Evolutionary conservation across 192 early-diverging fungal species (phyloP).

Genomic region (Umbelopsis vinacea): DNA sequence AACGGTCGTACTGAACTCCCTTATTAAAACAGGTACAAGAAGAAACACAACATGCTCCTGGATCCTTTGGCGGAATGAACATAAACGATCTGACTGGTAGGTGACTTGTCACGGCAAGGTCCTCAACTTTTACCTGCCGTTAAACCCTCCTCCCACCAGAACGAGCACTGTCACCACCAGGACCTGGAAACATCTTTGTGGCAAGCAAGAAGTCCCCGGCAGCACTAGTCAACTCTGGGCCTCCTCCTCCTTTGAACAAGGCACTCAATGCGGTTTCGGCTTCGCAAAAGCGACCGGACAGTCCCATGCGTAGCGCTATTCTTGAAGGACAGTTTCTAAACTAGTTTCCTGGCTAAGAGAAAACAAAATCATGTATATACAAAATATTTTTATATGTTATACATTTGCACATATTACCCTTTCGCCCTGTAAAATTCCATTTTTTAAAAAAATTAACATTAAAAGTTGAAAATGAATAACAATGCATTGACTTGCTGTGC

Average conservation of each 20-base stretch:
- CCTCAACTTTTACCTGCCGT: not conserved
- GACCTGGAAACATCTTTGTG: not conserved
- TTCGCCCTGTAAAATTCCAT: not conserved
- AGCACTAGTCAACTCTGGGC: not conserved
- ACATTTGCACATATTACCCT: too few species aligned
- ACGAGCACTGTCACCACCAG: slow-evolving; percentile 5
- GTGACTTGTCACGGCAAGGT: not conserved
- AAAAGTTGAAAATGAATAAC: too few species aligned
- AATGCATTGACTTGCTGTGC: too few species aligned
- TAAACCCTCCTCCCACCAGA: not conserved
- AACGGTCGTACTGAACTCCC: slow-evolving; percentile 12
- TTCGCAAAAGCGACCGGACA: not conserved
- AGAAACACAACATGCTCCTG: not conserved
- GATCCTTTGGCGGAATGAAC: not conserved
- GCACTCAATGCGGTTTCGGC: not conserved
- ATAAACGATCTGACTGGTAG: not conserved
- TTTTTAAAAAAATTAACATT: not conserved
- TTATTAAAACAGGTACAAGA: slow-evolving; percentile 20
- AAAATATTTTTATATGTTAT: too few species aligned
- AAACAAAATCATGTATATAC: not conserved
- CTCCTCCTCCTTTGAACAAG: slow-evolving; percentile 15
- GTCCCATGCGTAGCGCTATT: slow-evolving; percentile 10
- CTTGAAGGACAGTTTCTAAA: slow-evolving; percentile 10
- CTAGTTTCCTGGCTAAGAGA: not conserved
- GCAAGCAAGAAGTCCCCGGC: not conserved